A percentile compares a stretch with the other conserved stretches of the same genome.
These are phyloP conservation scores for Cyclocybe cylindracea DNA, from an alignment of 768 basidiomycete species.

Conservation along the genomic window DNA sequence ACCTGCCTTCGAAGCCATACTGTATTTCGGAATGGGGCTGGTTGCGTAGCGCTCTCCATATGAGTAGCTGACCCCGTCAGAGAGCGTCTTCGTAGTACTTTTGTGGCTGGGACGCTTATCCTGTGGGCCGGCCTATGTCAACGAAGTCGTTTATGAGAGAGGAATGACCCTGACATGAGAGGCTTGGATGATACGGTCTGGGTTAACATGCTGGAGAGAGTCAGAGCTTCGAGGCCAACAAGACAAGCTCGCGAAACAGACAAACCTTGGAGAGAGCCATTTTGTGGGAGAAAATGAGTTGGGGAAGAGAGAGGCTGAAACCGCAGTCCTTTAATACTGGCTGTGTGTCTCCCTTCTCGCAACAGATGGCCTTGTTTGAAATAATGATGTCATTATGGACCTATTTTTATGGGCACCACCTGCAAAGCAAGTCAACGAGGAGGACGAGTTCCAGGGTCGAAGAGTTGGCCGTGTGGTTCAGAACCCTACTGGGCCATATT, in stretches of 20 bases:
- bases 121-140: constrained; percentile 26
- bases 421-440: no score
- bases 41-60: constrained; percentile 70
- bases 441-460: no score
- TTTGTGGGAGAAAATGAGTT: constrained; percentile 8
- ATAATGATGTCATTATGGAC: no score
- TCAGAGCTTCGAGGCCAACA: background rate
- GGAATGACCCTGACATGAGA: constrained; percentile 40
- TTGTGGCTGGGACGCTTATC: constrained; percentile 38
- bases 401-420: no score
- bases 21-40: constrained; percentile 70
- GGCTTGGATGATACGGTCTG: constrained; percentile 62
- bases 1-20: constrained; percentile 53
- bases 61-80: constrained; percentile 36
- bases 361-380: no score
- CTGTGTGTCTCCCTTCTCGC: no score
- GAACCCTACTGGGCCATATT: no score
- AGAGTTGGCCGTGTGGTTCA: no score
- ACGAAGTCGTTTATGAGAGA: constrained; percentile 1
- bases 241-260: background rate
- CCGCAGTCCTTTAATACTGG: background rate
- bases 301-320: constrained; percentile 1
- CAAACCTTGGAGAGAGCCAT: constrained; percentile 67
- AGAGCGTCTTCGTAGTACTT: constrained; percentile 3
- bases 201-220: constrained; percentile 58